Percentiles rank a stretch among this genome's conserved stretches.
These are phyloP conservation scores for Neopestalotiopsis clavispora DNA, from an alignment of 2,329 filamentous ascomycete species.

Conservation along the genomic window DNA sequence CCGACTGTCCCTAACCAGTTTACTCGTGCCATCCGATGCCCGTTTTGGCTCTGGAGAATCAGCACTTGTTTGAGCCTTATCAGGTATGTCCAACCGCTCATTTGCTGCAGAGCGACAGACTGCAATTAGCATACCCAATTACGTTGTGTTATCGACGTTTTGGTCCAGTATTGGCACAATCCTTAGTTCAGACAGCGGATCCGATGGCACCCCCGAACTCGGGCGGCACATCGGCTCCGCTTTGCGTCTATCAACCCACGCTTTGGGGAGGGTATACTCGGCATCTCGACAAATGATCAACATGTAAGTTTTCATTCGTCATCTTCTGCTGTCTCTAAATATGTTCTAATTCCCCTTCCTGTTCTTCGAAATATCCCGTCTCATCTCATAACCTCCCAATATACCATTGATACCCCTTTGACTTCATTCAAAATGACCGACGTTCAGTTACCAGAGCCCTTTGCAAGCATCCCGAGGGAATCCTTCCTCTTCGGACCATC, in stretches of 20 bases:
- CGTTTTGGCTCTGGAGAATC: neutral
- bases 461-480: constrained; percentile 66
- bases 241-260: neutral
- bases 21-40: neutral
- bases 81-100: constrained; percentile 7
- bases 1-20: neutral
- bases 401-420: neutral
- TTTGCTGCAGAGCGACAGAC: neutral
- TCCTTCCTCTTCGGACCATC: constrained; percentile 70
- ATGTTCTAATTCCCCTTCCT: neutral
- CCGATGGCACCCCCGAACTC: constrained; percentile 11
- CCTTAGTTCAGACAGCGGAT: constrained; percentile 2
- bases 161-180: constrained; percentile 4
- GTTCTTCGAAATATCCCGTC: neutral
- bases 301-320: neutral
- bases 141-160: neutral
- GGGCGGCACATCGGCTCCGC: neutral
- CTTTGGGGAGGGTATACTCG: neutral
- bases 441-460: constrained; percentile 61
- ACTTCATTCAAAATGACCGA: constrained; percentile 26
- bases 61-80: constrained; percentile 5
- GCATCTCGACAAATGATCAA: neutral
- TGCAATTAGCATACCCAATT: constrained; percentile 4
- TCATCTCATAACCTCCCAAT: neutral
- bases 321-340: neutral